Evolutionary conservation across 352 stramenopile genomes (phyloP), one percentile per base, ranked within the genome.

Genomic region (Phytophthora lateralis): DNA sequence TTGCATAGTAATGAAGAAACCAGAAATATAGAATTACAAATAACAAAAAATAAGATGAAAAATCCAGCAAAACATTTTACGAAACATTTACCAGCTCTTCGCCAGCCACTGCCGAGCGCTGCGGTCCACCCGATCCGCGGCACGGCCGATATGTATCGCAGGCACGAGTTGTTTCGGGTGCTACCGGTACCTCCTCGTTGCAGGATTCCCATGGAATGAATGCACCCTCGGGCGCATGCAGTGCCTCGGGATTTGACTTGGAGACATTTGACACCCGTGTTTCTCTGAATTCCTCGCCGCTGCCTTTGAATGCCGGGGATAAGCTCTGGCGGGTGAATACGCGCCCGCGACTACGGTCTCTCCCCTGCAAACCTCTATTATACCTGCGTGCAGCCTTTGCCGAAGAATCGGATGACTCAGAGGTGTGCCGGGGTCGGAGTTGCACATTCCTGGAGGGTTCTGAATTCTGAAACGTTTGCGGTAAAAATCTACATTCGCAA

Each of bases 31-130:
- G 17, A 17, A 47, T 41, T 41, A 12, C 29, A 53, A n/a, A 53
- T n/a, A 1, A 5, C 12, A 14, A 35, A 37, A 35, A 35, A 24
- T 3, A 21, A 50, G 26, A 10, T 21, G 32, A 24, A 66, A 49
- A 55, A 66, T 66, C 59, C 59, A 66, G 59, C 34, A 55, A 59
- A 66, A 66, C 58, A 60, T 59, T 59, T 64, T 44, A 47, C 41
- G 32, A 50, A 64, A 59, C 38, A 51, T 58, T 51, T 56, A 10
- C 21, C 8, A 11, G 21, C 21, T 24, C 21, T 24, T 24, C 21
- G 21, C 3, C 21, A 24, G 21, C 21, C 21, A 24, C 21, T 24
- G 21, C 21, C 21, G 21, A 24, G 21, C 21, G 21, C 21, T 3
- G 21, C 12, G 6, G 52, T 55, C 61, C 61, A 63, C 15, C 43